Evolutionary conservation across 148 eudicot species (phyloP), one percentile per base, ranked within the genome.

Genomic region (Fagopyrum tataricum): DNA sequence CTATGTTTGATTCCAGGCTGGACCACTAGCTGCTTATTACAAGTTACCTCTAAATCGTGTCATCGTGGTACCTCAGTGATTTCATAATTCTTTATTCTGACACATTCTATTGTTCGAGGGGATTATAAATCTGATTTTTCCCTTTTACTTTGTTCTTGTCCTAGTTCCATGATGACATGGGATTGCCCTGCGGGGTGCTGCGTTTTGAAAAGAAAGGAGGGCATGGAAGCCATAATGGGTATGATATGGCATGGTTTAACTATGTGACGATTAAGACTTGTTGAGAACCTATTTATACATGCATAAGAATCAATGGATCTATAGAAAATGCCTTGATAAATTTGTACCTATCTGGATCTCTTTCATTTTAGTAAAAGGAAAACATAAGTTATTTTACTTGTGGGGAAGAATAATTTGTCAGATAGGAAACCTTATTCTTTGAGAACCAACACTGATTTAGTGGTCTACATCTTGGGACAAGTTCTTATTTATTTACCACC

Each of bases 21-120:
- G 92, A 66, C 96, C 93, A 44, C 89, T 95, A 71, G 98, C 96
- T 42, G 98, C 98, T 67, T 95, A 95, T 74, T 95, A 95, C 81
- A 91, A 91, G 84, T 83, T 95, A 67, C 97, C 97, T 74, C 84
- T 90, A 13, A 87, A 83, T 73, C 90, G 91, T 58, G 96, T 90
- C 44, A 72, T 90, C 62, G 89, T 95, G 97, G 98, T 93, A 89
- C 68, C 61, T 52, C 23, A 13, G 72, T 44, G 59, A 68, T 59
- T 44, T 55, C 14, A 20, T 20, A 12, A 40, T 73, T 67, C 31
- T n/a, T 6, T 20, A 18, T 52, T 66, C 46, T 59, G 67, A 53
- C 15, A 21, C 68, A 66, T n/a, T 72, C 11, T 10, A 23, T 72
- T 55, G 67, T 5, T 52, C 52, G 26, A 20, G 37, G 73, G 56